Conservation (phyloP, 1,284 basidiomycete species). For the Salmacisia buchloeana region DNA sequence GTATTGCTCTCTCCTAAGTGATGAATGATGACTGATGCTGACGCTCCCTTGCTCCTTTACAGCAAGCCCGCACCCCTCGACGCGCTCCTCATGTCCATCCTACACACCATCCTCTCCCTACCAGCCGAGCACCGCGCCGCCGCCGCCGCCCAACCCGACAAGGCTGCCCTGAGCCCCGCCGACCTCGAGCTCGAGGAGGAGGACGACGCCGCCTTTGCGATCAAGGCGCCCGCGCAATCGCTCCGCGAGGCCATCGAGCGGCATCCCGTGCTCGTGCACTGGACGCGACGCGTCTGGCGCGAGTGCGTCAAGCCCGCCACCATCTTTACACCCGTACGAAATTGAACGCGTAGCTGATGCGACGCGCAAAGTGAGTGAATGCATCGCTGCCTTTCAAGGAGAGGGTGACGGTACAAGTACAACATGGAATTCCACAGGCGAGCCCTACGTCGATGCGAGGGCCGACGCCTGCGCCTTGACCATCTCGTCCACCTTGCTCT, state of each 20-base stretch:
- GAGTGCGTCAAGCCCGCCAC: constrained; percentile 17
- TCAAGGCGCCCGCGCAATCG: background rate
- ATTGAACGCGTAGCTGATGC: too few species aligned
- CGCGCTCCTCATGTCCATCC: constrained; percentile 27
- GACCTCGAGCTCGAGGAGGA: constrained; percentile 13
- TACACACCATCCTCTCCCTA: constrained; percentile 31
- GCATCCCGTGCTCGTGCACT: constrained; percentile 21
- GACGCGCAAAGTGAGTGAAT: too few species aligned
- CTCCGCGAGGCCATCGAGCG: constrained; percentile 19
- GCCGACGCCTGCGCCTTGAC: background rate
- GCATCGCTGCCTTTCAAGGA: too few species aligned
- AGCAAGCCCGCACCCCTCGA: constrained; percentile 22
- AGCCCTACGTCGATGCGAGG: background rate
- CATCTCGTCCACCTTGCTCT: constrained; percentile 15
- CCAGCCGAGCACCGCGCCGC: constrained; percentile 14
- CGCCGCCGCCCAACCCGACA: constrained; percentile 9
- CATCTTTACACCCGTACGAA: too few species aligned
- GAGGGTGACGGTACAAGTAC: too few species aligned
- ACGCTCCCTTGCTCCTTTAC: background rate
- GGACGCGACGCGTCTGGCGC: constrained; percentile 28
- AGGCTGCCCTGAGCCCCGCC: background rate
- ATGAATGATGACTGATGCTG: background rate
- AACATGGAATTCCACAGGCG: background rate
- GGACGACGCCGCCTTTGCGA: background rate
- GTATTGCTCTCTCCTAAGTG: background rate